Evolutionary conservation across 176 grass and related monocot species (phyloP), one percentile per base, ranked within the genome.

Genomic region (Raddia distichophylla): DNA sequence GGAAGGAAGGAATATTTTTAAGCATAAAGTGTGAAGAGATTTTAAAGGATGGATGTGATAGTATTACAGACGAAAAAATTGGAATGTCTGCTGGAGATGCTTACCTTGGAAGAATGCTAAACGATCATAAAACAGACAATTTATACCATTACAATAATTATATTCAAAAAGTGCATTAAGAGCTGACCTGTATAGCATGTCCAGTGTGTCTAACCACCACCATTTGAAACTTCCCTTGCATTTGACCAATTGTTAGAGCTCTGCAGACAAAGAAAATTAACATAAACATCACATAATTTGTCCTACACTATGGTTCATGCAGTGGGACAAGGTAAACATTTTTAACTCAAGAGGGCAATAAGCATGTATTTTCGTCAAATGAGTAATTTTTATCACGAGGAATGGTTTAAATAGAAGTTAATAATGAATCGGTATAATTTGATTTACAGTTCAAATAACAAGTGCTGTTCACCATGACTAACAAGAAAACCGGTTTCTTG

Each of bases 211-310:
- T 89, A 75, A 95, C 89, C 51, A 93, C 85, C 18, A 95, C 74
- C 93, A 93, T 95, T 89, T 93, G 93, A 88, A 99, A 95, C 68
- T 99, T 99, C 12, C 96, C 96, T 95, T 99, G 93, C 93, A 99
- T 99, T 87, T 99, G 96, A 72, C 96, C 96, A 71, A 99, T 99
- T 78, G 96, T 99, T 84, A 99, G 86, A 85, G 84, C 78, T 66
- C 96, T 99, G 87, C 78, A 85, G 37, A 40, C 37, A 40, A 40
- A 84, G 49, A 58, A 62, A 62, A 78, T 48, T 74, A 78, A 78
- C 20, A n/a, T 88, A 79, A n/a, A 33, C 2, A 66, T 74, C 34
- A 52, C 71, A 82, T 34, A 68, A 54, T 44, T 85, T 42, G n/a
- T 69, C 69, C 58, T 90, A 57, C 4, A 43, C 45, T 54, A 66